Evolutionary conservation across 140 eudicot species (phyloP).

Genomic region (Eryngium alpinum): DNA sequence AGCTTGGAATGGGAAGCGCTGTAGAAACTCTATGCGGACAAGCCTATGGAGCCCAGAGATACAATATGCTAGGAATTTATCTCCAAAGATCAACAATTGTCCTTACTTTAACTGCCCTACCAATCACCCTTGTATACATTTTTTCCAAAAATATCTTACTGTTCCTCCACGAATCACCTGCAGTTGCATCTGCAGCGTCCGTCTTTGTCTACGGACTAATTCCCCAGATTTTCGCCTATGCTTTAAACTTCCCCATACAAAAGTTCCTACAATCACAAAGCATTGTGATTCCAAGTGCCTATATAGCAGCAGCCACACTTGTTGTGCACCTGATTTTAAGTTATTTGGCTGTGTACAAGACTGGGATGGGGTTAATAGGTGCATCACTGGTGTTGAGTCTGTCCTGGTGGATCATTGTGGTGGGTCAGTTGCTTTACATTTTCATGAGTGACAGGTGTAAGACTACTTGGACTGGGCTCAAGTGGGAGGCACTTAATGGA

Average conservation of each 20-base stretch:
- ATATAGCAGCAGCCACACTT: slow-evolving; percentile 53
- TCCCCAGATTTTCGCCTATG: slow-evolving; percentile 75
- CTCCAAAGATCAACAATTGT: slow-evolving; percentile 55
- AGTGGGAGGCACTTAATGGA: slow-evolving; percentile 50
- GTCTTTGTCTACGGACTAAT: slow-evolving; percentile 67
- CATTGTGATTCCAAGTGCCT: slow-evolving; percentile 59
- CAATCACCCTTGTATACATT: slow-evolving; percentile 37
- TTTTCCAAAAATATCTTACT: slow-evolving; percentile 44
- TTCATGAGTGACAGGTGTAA: slow-evolving; percentile 49
- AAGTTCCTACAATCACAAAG: slow-evolving; percentile 75
- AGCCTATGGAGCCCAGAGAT: slow-evolving; percentile 47
- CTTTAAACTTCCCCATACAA: slow-evolving; percentile 69
- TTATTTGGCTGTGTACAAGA: slow-evolving; percentile 56
- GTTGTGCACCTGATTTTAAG: slow-evolving; percentile 47
- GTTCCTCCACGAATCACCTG: slow-evolving; percentile 44
- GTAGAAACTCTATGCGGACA: slow-evolving; percentile 65
- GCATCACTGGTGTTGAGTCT: slow-evolving; percentile 62
- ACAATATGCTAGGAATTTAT: slow-evolving; percentile 59
- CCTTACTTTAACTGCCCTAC: slow-evolving; percentile 40
- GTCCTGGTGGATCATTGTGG: slow-evolving; percentile 83
- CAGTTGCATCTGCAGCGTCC: slow-evolving; percentile 50
- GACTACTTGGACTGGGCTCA: slow-evolving; percentile 67
- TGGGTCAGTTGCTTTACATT: slow-evolving; percentile 54
- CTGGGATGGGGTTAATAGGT: slow-evolving; percentile 54
- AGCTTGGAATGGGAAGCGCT: slow-evolving; percentile 76